Conservation (phyloP, 176 grass and related monocot genomes). For the Lolium rigidum region DNA sequence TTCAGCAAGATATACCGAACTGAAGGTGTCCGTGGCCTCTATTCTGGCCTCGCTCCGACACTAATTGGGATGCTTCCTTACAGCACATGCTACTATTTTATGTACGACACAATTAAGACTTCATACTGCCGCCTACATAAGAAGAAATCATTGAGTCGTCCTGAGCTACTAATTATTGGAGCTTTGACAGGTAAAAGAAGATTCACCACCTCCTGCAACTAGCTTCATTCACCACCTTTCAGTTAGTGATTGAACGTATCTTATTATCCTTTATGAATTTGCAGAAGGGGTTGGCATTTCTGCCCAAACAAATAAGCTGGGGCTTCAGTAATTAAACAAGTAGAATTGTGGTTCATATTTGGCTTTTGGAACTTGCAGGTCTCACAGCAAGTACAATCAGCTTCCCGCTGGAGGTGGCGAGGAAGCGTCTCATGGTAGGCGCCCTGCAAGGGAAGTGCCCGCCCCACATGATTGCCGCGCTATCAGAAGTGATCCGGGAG, state of each 20-base stretch:
- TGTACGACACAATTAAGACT: background rate
- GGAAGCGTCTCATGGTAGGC: constrained; percentile 5
- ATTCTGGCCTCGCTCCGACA: background rate
- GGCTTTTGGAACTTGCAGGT: background rate
- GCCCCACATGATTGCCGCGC: background rate
- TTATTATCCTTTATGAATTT: background rate
- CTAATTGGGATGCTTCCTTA: constrained; percentile 7
- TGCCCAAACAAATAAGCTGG: background rate
- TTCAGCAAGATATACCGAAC: constrained; percentile 19
- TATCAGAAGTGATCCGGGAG: constrained; percentile 1
- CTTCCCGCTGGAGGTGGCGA: constrained; percentile 1
- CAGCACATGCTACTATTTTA: constrained; percentile 16
- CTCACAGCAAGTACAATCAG: constrained; percentile 7
- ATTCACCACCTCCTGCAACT: background rate
- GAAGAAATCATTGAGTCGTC: constrained; percentile 8
- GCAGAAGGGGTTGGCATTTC: background rate
- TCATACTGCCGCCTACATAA: constrained; percentile 14
- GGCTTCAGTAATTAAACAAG: background rate
- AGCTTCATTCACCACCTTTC: background rate
- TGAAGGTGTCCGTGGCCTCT: constrained; percentile 3
- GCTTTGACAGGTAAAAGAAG: constrained; percentile 9
- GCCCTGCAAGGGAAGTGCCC: constrained; percentile 7
- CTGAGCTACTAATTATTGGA: constrained; percentile 11
- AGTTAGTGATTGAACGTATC: background rate
- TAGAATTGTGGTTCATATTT: background rate